Conservation (phyloP, 148 eudicot genomes). For the Dianthus caryophyllus region DNA sequence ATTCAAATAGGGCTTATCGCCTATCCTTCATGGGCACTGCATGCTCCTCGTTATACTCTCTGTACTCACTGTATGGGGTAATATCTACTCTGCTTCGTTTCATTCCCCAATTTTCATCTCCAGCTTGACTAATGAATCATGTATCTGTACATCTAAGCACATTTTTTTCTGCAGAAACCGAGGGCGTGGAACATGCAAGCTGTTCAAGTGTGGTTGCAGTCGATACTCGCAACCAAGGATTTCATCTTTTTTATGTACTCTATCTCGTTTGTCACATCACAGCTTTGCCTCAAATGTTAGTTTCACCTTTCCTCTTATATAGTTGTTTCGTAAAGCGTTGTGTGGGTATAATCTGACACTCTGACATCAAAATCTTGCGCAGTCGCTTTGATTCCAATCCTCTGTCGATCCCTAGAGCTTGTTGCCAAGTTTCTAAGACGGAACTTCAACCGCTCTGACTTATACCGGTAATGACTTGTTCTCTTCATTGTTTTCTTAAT, state of each 20-base stretch:
- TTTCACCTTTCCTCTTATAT: conserved; percentile 9
- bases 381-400: conserved; percentile 90
- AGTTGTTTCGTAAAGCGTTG: background rate
- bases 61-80: conserved; percentile 98
- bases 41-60: conserved; percentile 71
- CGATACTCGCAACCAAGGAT: conserved; percentile 84
- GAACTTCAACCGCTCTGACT: conserved; percentile 71
- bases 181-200: conserved; percentile 92
- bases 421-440: conserved; percentile 89
- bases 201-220: conserved; percentile 84
- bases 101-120: background rate
- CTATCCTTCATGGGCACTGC: conserved; percentile 88
- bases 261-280: conserved; percentile 76
- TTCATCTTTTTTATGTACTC: conserved; percentile 79
- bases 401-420: conserved; percentile 80
- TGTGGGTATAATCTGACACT: conserved; percentile 8
- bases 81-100: conserved; percentile 15
- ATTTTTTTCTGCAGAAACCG: conserved; percentile 65
- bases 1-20: conserved; percentile 80
- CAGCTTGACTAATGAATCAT: background rate
- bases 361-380: conserved; percentile 25
- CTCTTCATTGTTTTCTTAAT: too few relatives aligned
- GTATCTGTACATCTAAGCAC: background rate
- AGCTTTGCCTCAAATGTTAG: conserved; percentile 86
- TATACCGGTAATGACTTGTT: too few relatives aligned